Conservation (phyloP, 805 yeast genomes). For the Komagataella pseudopastoris region DNA sequence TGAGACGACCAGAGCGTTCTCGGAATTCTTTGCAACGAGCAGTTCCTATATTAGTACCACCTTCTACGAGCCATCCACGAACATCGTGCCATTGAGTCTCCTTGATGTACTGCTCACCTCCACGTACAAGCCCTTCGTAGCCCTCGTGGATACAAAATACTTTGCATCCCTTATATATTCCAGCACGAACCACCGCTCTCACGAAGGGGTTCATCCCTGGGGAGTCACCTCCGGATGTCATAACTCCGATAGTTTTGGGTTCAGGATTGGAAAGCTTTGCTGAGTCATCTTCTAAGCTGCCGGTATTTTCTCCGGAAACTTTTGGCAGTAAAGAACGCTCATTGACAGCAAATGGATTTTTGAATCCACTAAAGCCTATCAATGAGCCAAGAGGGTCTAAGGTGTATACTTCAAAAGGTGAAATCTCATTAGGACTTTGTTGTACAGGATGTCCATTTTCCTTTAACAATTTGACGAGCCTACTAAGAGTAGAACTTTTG, state of each 20-base stretch:
- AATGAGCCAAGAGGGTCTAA: slow-evolving; percentile 78
- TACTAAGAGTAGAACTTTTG: slow-evolving; percentile 25
- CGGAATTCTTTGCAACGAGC: slow-evolving; percentile 83
- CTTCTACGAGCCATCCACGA: slow-evolving; percentile 82
- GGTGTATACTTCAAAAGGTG: slow-evolving; percentile 64
- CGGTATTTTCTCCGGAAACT: not conserved
- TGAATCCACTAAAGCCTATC: slow-evolving; percentile 61
- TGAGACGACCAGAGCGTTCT: slow-evolving; percentile 73
- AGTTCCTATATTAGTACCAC: slow-evolving; percentile 95
- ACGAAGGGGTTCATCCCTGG: slow-evolving; percentile 98
- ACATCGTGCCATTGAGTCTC: slow-evolving; percentile 90
- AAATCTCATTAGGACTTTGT: slow-evolving; percentile 55
- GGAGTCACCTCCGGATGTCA: slow-evolving; percentile 98
- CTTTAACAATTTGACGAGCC: slow-evolving; percentile 21
- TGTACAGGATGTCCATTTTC: slow-evolving; percentile 26
- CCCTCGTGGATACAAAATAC: slow-evolving; percentile 91
- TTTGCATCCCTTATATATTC: slow-evolving; percentile 77
- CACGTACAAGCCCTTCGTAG: slow-evolving; percentile 82
- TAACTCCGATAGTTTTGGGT: slow-evolving; percentile 55
- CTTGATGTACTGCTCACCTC: slow-evolving; percentile 60
- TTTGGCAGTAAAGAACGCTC: slow-evolving; percentile 1
- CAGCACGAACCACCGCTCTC: slow-evolving; percentile 89
- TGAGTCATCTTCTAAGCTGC: not conserved
- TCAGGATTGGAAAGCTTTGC: slow-evolving; percentile 3
- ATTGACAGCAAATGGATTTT: slow-evolving; percentile 34